These are phyloP conservation scores for Penicillium sumatraense DNA, from an alignment of 2,329 filamentous ascomycete species.

Conservation along the genomic window DNA sequence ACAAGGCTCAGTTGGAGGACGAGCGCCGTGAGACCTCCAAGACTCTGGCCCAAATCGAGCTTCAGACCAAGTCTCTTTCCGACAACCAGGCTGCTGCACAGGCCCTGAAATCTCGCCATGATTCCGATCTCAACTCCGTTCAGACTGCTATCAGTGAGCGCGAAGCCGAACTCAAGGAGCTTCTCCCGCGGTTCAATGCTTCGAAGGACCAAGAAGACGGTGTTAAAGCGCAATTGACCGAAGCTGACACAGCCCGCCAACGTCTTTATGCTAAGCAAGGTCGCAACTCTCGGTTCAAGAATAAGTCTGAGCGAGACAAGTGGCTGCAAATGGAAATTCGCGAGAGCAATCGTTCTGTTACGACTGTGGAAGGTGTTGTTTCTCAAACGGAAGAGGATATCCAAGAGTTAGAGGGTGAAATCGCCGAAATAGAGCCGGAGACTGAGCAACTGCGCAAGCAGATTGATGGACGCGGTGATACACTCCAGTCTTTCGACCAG, in stretches of 20 bases:
- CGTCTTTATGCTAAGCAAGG: constrained; percentile 92
- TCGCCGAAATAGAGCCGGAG: constrained; percentile 72
- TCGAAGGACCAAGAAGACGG: constrained; percentile 74
- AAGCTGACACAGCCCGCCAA: constrained; percentile 74
- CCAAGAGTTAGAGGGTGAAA: constrained; percentile 69
- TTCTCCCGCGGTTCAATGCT: constrained; percentile 77
- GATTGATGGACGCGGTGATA: constrained; percentile 78
- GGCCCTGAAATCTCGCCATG: constrained; percentile 71
- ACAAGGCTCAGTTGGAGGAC: constrained; percentile 84
- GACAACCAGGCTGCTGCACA: constrained; percentile 81
- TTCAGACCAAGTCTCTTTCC: constrained; percentile 80
- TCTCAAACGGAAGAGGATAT: constrained; percentile 87
- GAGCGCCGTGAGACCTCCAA: constrained; percentile 84
- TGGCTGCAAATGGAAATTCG: constrained; percentile 81
- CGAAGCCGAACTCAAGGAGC: constrained; percentile 72
- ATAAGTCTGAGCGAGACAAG: constrained; percentile 83
- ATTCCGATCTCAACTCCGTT: constrained; percentile 72
- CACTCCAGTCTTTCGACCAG: constrained; percentile 72
- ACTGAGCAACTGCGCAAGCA: constrained; percentile 71
- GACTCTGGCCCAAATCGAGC: constrained; percentile 79
- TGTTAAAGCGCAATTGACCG: constrained; percentile 72
- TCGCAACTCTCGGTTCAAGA: constrained; percentile 83
- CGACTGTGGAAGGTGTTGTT: constrained; percentile 80
- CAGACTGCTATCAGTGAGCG: constrained; percentile 74
- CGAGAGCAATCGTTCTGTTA: constrained; percentile 75